Conservation (phyloP, 768 basidiomycete genomes). For the Mycena rosella region DNA sequence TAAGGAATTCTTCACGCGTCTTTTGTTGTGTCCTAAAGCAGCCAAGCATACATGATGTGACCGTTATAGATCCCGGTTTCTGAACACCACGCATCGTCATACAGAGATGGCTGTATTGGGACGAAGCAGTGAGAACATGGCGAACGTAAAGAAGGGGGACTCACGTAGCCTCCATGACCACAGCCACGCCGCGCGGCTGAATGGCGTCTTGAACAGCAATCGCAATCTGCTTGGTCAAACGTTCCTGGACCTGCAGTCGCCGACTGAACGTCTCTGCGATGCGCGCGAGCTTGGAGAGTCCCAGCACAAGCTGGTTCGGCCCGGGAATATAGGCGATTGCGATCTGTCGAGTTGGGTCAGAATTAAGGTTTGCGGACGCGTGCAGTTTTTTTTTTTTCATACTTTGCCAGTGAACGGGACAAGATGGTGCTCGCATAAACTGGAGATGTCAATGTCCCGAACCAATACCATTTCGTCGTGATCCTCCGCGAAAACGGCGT, state of each 20-base stretch:
- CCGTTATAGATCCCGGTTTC: constrained; percentile 95
- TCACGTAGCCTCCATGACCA: constrained; percentile 98
- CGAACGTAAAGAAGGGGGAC: constrained; percentile 44
- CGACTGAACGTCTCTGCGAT: constrained; percentile 98
- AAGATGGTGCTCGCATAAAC: constrained; percentile 97
- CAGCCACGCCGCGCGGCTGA: constrained; percentile 96
- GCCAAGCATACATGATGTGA: constrained; percentile 98
- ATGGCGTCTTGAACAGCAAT: constrained; percentile 99
- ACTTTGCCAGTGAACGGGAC: constrained; percentile 99
- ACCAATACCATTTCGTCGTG: constrained; percentile 99
- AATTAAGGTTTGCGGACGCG: constrained; percentile 36
- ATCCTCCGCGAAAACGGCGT: constrained; percentile 98
- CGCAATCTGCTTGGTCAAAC: constrained; percentile 97
- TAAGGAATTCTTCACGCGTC: constrained; percentile 96
- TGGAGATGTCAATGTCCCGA: constrained; percentile 96
- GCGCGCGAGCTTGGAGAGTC: constrained; percentile 94
- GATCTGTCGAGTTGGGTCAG: constrained; percentile 65
- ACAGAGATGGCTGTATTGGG: constrained; percentile 82
- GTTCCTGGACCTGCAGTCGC: constrained; percentile 96
- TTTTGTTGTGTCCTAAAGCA: constrained; percentile 99
- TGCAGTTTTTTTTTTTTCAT: constrained; percentile 41
- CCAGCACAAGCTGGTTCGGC: constrained; percentile 87
- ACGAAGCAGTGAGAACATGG: constrained; percentile 30
- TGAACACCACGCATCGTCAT: constrained; percentile 99
- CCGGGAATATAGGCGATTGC: constrained; percentile 96